phyloP scores from a whole-genome alignment of 345 rosid genomes.

The Hypericum androsaemum region DNA sequence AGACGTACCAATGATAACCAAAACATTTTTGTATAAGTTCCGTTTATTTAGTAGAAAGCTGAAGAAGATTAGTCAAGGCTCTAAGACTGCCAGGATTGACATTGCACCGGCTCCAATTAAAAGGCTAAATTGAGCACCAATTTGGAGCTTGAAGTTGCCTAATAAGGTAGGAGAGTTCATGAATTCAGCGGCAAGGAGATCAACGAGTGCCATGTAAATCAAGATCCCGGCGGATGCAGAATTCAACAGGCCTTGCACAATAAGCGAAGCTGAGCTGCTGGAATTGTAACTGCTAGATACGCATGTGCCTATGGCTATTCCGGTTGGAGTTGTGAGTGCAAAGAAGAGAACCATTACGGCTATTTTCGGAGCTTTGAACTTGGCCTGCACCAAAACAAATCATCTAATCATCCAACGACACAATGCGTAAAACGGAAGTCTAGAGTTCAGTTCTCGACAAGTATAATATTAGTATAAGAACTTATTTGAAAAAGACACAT shows the following conservation, averaged over 20 bases:
- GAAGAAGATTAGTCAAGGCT: too few relatives aligned
- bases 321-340: neutral
- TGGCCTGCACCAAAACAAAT: neutral
- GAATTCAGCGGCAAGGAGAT: neutral
- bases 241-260: neutral
- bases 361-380: neutral
- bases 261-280: neutral
- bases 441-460: too few relatives aligned
- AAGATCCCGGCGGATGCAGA: neutral
- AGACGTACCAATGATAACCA: too few relatives aligned
- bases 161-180: neutral
- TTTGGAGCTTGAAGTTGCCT: neutral
- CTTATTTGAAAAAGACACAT: too few relatives aligned
- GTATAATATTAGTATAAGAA: too few relatives aligned
- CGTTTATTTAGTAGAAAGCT: too few relatives aligned
- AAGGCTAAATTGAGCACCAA: neutral
- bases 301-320: neutral
- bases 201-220: conserved; percentile 1
- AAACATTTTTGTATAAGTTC: too few relatives aligned
- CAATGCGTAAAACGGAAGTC: too few relatives aligned
- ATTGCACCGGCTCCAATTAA: neutral
- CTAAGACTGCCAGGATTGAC: too few relatives aligned
- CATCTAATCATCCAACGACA: too few relatives aligned
- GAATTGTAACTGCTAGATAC: neutral
- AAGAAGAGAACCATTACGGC: neutral